phyloP scores from a whole-genome alignment of 2,329 filamentous ascomycete genomes.

The Botrytis hyacinthi region DNA sequence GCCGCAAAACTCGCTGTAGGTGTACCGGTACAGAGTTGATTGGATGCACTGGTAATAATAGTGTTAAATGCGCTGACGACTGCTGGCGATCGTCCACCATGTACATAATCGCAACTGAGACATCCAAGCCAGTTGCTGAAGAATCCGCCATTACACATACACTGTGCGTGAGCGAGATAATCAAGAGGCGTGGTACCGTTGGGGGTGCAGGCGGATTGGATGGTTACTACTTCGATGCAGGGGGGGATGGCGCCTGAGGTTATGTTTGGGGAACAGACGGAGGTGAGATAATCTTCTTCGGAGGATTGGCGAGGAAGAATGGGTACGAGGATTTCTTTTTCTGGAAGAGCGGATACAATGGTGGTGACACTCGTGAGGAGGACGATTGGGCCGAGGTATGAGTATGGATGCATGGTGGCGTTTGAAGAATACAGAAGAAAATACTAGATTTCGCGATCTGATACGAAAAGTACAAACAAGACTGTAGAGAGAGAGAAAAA shows the following conservation, averaged over 20 bases:
- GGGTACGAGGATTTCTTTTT: neutral
- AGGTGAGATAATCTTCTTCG: slow-evolving; percentile 22
- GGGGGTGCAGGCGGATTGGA: slow-evolving; percentile 39
- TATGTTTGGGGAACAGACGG: slow-evolving; percentile 27
- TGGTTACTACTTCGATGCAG: slow-evolving; percentile 40
- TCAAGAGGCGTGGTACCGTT: slow-evolving; percentile 39
- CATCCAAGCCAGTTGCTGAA: slow-evolving; percentile 47
- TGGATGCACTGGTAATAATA: slow-evolving; percentile 41
- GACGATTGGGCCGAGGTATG: neutral
- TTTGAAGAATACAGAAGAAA: neutral
- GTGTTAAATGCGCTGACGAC: slow-evolving; percentile 39
- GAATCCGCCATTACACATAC: slow-evolving; percentile 46
- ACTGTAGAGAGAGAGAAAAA: neutral
- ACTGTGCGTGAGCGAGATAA: slow-evolving; percentile 39
- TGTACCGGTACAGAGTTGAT: slow-evolving; percentile 41
- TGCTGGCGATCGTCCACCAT: slow-evolving; percentile 43
- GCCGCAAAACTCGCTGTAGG: slow-evolving; percentile 41
- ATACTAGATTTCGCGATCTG: neutral
- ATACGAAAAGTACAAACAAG: neutral
- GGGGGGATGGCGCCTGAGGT: slow-evolving; percentile 36
- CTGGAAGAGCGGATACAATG: neutral
- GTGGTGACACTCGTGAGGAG: neutral
- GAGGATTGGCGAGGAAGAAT: slow-evolving; percentile 20
- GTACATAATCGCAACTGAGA: slow-evolving; percentile 43
- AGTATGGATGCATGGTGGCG: neutral